Evolutionary conservation across 768 basidiomycete species (phyloP), one percentile per base, ranked within the genome.

Genomic region (Hemileccinum impolitum): DNA sequence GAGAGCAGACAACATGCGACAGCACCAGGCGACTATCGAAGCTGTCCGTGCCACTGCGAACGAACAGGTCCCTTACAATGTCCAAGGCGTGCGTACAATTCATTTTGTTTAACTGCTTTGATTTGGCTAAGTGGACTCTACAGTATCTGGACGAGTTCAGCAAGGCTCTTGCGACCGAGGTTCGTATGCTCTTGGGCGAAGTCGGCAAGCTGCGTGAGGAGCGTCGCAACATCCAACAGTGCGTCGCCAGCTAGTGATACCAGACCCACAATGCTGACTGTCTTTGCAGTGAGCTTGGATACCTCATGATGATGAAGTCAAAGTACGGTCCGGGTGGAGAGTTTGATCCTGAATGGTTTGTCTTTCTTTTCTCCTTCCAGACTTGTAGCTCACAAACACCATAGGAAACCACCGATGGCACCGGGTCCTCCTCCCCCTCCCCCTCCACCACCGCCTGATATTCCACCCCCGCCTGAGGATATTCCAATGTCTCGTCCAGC

Each of bases 91-190:
- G 70, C 44, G 84, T 71, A 36, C 7, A 15, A 19, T n/a, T 14
- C 13, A 17, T 26, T 9, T 35, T 35, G 9, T 6, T 51, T 17
- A 31, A 47, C 6, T 35, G 57, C n/a, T 52, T 54, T 32, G 14
- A 32, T 42, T 30, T 36, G 15, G 39, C 39, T 39, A 45, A 60
- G 13, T 39, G 32, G 5, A 18, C 23, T 18, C 21, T 21, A 35
- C 47, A 90, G 86, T 92, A 93, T 63, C 76, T 93, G 13, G 86
- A 93, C 52, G 88, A 93, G 48, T 93, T 93, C 70, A 91, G 88
- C 66, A 87, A 83, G 64, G 85, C 90, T 1, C 69, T 93, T 39
- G 88, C 90, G 3, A 75, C 79, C 14, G 90, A 93, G 71, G 90
- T 93, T 10, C 82, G 88, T 26, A 85, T 89, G 77, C 74, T 93